Evolutionary conservation across 371 early-diverging fungal genomes (phyloP).

Genomic region (Mycotypha africana): DNA sequence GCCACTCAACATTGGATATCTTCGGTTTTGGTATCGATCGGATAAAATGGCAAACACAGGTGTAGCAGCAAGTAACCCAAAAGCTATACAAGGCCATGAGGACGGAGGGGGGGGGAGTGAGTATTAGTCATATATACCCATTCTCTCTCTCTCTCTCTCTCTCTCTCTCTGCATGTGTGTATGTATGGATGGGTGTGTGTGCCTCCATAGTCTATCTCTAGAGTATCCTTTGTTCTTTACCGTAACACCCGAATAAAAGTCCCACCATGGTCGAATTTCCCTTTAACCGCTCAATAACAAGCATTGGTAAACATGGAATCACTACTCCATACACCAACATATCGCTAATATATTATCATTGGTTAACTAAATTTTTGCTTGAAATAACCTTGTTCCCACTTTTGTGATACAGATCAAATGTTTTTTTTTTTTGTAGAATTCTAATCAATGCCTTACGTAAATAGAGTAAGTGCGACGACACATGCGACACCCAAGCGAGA

Average conservation of each 20-base stretch:
- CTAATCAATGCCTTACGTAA: too few relatives aligned
- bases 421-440: too few relatives aligned
- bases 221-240: conserved; percentile 20
- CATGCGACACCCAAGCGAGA: conserved; percentile 45
- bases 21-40: conserved; percentile 68
- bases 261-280: conserved; percentile 67
- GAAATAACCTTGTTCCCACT: too few relatives aligned
- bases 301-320: conserved; percentile 76
- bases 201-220: too few relatives aligned
- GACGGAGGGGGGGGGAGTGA: too few relatives aligned
- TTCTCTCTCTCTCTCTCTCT: too few relatives aligned
- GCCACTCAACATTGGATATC: conserved; percentile 74
- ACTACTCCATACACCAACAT: conserved; percentile 79
- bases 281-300: conserved; percentile 61
- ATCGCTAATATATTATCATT: conserved; percentile 35
- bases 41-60: conserved; percentile 75
- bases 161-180: too few relatives aligned
- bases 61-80: conserved; percentile 74
- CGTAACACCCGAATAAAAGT: conserved; percentile 78
- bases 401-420: too few relatives aligned
- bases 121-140: too few relatives aligned
- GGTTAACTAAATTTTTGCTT: conserved; percentile 3
- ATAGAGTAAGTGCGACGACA: conserved; percentile 53
- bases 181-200: too few relatives aligned
- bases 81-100: too few relatives aligned